These are phyloP conservation scores for Candida sp. DNA, from an alignment of 1,139 yeast genomes.

Conservation along the genomic window DNA sequence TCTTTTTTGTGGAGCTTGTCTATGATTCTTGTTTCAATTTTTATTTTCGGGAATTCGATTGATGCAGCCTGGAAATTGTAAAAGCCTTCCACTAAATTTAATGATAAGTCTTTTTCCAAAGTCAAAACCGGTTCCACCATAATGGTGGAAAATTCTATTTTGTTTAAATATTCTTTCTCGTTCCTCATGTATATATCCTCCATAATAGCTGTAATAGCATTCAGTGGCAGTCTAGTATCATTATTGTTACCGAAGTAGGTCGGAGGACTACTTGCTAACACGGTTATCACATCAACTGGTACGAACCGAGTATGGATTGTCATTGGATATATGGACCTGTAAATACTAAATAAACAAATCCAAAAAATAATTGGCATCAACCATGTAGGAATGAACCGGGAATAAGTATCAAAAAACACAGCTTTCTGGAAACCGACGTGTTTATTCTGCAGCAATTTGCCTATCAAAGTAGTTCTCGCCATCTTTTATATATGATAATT, in stretches of 20 bases:
- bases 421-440: neutral
- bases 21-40: neutral
- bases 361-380: neutral
- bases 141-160: slow-evolving; percentile 15
- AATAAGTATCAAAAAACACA: neutral
- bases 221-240: neutral
- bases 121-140: slow-evolving; percentile 14
- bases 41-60: neutral
- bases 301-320: slow-evolving; percentile 8
- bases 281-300: slow-evolving; percentile 14
- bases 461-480: neutral
- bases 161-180: slow-evolving; percentile 15
- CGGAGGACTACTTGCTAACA: slow-evolving; percentile 6
- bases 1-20: neutral
- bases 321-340: neutral
- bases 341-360: neutral
- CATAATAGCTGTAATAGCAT: slow-evolving; percentile 6
- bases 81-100: slow-evolving; percentile 16
- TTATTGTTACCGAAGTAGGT: neutral
- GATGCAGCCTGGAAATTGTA: slow-evolving; percentile 7
- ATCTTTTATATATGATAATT: neutral
- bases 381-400: neutral
- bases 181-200: slow-evolving; percentile 19
- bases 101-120: neutral
- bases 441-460: slow-evolving; percentile 7